A percentile compares a stretch with the other conserved stretches of the same genome.
phyloP scores from a whole-genome alignment of 148 eudicot species.

The Hydrangea macrophylla region DNA sequence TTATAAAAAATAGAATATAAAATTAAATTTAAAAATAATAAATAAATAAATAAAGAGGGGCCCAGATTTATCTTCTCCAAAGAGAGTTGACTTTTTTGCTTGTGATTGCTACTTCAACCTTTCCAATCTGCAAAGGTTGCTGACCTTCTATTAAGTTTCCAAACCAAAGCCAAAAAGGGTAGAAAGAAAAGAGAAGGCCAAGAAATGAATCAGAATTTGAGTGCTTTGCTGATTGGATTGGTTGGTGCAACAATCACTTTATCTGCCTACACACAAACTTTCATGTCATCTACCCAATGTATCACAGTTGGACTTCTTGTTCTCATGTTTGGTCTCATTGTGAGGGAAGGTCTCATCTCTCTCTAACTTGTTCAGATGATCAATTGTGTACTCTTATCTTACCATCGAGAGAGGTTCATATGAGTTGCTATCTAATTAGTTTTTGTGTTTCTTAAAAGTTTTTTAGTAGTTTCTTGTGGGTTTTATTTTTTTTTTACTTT shows the following conservation, averaged over 20 bases:
- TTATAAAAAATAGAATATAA: too few species aligned
- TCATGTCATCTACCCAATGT: constrained; percentile 47
- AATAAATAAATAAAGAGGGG: too few species aligned
- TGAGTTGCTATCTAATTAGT: neutral
- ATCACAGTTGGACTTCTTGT: constrained; percentile 25
- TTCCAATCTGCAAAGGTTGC: neutral
- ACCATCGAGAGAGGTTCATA: neutral
- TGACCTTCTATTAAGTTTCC: neutral
- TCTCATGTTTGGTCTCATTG: constrained; percentile 29
- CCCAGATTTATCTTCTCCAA: neutral
- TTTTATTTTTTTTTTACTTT: too few species aligned
- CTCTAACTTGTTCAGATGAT: too few species aligned
- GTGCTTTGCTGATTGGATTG: constrained; percentile 49
- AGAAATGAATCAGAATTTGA: constrained; percentile 44
- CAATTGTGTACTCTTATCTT: too few species aligned
- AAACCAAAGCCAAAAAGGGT: neutral
- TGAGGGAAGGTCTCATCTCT: constrained; percentile 44
- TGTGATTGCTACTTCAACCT: neutral
- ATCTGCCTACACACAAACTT: constrained; percentile 58
- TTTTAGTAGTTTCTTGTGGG: too few species aligned
- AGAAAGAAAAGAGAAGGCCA: neutral
- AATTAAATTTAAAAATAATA: too few species aligned
- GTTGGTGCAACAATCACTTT: constrained; percentile 61
- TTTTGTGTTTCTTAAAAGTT: neutral
- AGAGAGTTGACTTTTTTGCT: neutral